Conservation (phyloP, 176 grass and related monocot species). For the Oryza glumipatula region DNA sequence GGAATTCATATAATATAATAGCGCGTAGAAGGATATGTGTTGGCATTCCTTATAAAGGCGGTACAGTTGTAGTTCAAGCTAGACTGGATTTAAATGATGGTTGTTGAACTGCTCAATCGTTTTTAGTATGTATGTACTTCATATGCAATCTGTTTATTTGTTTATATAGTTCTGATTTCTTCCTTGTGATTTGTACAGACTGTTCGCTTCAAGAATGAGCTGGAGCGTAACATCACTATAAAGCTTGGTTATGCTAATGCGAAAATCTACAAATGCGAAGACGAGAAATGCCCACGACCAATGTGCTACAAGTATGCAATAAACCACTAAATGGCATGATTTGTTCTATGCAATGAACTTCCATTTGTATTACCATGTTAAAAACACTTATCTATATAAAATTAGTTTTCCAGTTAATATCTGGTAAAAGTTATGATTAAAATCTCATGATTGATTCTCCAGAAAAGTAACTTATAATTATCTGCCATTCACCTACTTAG, state of each 20-base stretch:
- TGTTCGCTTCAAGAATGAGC: conserved; percentile 97
- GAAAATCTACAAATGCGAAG: conserved; percentile 94
- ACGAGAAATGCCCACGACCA: conserved; percentile 83
- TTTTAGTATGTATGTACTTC: not conserved
- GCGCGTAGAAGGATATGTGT: too few relatives aligned
- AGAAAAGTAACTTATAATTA: not conserved
- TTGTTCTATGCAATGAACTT: not conserved
- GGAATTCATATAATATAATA: not conserved
- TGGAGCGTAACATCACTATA: conserved; percentile 98
- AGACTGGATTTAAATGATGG: not conserved
- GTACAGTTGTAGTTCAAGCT: not conserved
- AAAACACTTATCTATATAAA: not conserved
- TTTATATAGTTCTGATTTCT: not conserved
- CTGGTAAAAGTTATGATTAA: not conserved
- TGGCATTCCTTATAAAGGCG: too few relatives aligned
- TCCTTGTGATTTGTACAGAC: conserved; percentile 58
- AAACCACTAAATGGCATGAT: conserved; percentile 3
- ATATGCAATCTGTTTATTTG: not conserved
- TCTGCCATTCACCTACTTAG: not conserved
- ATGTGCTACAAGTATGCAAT: conserved; percentile 92
- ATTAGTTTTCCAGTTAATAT: conserved; percentile 37
- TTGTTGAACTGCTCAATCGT: not conserved
- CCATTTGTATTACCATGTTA: not conserved
- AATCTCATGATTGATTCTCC: not conserved
- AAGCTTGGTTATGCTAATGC: conserved; percentile 98